phyloP scores from a whole-genome alignment of 139 green algal genomes.

The Chara braunii region DNA sequence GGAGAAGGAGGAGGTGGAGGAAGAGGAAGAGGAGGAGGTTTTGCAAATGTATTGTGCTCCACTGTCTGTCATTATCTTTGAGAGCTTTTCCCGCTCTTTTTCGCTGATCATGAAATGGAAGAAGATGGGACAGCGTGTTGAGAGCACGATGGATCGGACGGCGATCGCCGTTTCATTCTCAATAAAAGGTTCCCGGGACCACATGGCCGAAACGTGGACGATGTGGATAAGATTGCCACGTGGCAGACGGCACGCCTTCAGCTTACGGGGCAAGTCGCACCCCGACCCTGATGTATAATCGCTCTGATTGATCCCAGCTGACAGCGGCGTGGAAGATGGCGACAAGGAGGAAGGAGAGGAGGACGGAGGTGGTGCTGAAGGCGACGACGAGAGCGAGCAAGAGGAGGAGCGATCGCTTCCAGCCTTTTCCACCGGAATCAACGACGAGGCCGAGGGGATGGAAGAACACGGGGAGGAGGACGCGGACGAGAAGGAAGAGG shows the following conservation, averaged over 20 bases:
- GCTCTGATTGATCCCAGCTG: not conserved
- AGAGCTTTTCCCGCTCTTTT: not conserved
- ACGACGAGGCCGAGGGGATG: too few relatives aligned
- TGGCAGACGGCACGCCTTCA: slow-evolving; percentile 4
- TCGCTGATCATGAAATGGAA: slow-evolving; percentile 32
- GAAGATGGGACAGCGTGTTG: slow-evolving; percentile 23
- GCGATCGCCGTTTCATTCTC: slow-evolving; percentile 23
- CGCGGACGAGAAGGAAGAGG: too few relatives aligned
- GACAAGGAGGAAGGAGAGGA: too few relatives aligned
- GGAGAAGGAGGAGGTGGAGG: not conserved
- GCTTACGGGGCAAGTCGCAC: slow-evolving; percentile 9
- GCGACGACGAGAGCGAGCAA: too few relatives aligned
- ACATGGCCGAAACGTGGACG: slow-evolving; percentile 30
- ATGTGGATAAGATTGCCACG: slow-evolving; percentile 13
- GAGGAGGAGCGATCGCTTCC: too few relatives aligned
- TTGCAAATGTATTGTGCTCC: too few relatives aligned
- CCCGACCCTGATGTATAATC: not conserved
- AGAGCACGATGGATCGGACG: slow-evolving; percentile 23
- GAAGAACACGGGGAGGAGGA: too few relatives aligned
- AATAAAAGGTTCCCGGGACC: slow-evolving; percentile 29
- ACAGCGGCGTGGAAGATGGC: too few relatives aligned
- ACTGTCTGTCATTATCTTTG: too few relatives aligned
- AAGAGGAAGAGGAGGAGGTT: not conserved
- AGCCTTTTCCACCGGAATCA: too few relatives aligned
- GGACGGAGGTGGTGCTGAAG: too few relatives aligned